Base-by-base conservation (phyloP, 108 stramenopile genomes). In the Nannochloropsis gaditana region DNA sequence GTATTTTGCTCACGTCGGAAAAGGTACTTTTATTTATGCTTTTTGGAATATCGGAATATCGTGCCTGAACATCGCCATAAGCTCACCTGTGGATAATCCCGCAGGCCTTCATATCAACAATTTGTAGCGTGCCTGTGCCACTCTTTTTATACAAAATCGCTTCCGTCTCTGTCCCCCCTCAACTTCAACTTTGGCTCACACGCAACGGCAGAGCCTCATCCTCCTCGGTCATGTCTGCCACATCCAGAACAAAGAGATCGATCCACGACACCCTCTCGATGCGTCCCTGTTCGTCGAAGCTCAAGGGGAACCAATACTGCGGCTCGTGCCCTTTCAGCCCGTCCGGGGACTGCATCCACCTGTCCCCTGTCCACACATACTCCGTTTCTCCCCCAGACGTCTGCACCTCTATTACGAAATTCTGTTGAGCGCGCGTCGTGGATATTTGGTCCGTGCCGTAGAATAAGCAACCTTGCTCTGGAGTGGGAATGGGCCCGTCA, bases 281-380 rank as follows among this genome's bases (percentile, higher is more conserved):
- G 19, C 15, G 19, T n/a, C 59, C 59, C 59, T 73, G 19, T 4
- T 73, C n/a, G 8, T 73, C 59, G n/a, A 73, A 73, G 59, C 19
- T 73, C 59, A 73, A 73, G 5, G 59, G 59, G 59, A 73, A 73
- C 59, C 59, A 73, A 73, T 73, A 73, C 59, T 73, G 59, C 59
- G 59, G 59, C 59, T 73, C 59, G n/a, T 73, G 59, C 19, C 59
- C 59, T 8, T 73, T 73, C 6, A 73, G n/a, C 4, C 59, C 59
- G n/a, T 73, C 59, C 2, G 59, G 59, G 59, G 59, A 73, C 59
- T 73, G 59, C 59, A 73, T 73, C 59, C 59, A 73, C 15, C 59
- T 15, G n/a, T 73, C 59, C 15, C 59, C 59, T 1, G 59, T 73
- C 59, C 59, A 73, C n/a, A 73, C 19, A n/a, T 73, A 73, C 59